These are phyloP conservation scores for Blastobotrys elegans DNA, from an alignment of 1,139 yeast genomes.

Conservation along the genomic window DNA sequence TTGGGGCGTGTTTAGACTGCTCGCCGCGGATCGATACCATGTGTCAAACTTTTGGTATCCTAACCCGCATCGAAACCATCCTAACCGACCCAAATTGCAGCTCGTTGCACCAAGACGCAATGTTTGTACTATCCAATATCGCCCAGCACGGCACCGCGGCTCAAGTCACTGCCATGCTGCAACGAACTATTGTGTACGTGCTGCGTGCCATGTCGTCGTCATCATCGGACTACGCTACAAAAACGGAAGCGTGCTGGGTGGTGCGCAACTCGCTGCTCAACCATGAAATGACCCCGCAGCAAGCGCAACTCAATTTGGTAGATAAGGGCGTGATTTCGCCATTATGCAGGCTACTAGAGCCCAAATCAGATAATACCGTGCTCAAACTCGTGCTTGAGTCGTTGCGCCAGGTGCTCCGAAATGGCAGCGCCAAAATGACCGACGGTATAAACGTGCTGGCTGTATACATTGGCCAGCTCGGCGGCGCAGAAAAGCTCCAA, in stretches of 20 bases:
- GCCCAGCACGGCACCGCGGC: constrained; percentile 5
- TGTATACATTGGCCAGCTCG: constrained; percentile 9
- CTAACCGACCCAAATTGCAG: constrained; percentile 7
- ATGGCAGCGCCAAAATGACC: constrained; percentile 11
- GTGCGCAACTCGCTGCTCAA: constrained; percentile 7
- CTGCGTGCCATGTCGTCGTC: constrained; percentile 1
- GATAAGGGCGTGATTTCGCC: constrained; percentile 11
- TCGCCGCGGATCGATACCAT: constrained; percentile 2
- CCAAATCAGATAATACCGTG: constrained; percentile 3
- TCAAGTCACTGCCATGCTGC: constrained; percentile 10
- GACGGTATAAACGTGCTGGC: constrained; percentile 13
- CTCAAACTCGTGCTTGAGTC: constrained; percentile 9
- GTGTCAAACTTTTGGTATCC: not conserved
- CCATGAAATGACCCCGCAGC: constrained; percentile 8
- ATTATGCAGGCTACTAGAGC: constrained; percentile 8
- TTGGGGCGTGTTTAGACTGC: constrained; percentile 4
- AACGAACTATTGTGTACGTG: constrained; percentile 2
- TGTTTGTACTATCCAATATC: constrained; percentile 7
- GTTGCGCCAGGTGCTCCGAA: constrained; percentile 7
- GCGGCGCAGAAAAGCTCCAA: constrained; percentile 4
- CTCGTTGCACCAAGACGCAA: constrained; percentile 8
- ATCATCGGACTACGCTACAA: not conserved
- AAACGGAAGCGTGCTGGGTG: constrained; percentile 9
- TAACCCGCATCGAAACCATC: constrained; percentile 3
- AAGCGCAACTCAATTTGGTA: constrained; percentile 8